Evolutionary conservation across 495 filamentous ascomycete species (phyloP), one percentile per base, ranked within the genome.

Genomic region (Penicillium manginii): DNA sequence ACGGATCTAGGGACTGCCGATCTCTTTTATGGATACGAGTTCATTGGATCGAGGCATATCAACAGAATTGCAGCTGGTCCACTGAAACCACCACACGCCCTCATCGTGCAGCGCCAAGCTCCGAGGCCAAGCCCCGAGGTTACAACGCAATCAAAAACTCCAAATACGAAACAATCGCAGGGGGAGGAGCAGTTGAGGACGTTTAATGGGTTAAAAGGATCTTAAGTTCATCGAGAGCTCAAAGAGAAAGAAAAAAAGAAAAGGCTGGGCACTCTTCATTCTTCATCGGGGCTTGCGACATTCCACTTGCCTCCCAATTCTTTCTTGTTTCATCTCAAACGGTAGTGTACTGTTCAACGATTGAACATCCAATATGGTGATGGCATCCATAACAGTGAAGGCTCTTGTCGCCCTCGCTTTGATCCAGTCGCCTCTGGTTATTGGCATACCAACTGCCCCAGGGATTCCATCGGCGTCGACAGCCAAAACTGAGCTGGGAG

Each of bases 381-480:
- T 43, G 15, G 17, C 17, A 17, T 43, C 40, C 4, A 17, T 43
- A 19, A 17, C 7, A 1, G 17, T 9, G 2, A 43, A 43, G 46
- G 18, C 37, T 7, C 8, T 59, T 11, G 7, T 62, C 15, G 60
- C 50, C 23, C 40, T 64, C n/a, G 43, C 65, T 32, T 62, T 55
- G 29, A 9, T 62, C n/a, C 62, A 60, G 22, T 55, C 63, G 5
- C 40, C 57, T 6, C 40, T 59, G 17, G 37, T 54, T 1, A 42
- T 39, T 29, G 50, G 35, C 1, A 21, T 57, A 39, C 67, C 70
- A 21, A 45, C 63, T 6, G 66, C 82, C 3, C 86, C 87, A 14
- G 82, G 82, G 45, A 84, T 91, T 50, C 88, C 88, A 0, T 74
- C 81, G 1, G 64, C 73, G 1, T 60, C 81, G 0, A 69, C 73